Evolutionary conservation across 768 basidiomycete species (phyloP).

Genomic region (Clitopilus passeckerianus): DNA sequence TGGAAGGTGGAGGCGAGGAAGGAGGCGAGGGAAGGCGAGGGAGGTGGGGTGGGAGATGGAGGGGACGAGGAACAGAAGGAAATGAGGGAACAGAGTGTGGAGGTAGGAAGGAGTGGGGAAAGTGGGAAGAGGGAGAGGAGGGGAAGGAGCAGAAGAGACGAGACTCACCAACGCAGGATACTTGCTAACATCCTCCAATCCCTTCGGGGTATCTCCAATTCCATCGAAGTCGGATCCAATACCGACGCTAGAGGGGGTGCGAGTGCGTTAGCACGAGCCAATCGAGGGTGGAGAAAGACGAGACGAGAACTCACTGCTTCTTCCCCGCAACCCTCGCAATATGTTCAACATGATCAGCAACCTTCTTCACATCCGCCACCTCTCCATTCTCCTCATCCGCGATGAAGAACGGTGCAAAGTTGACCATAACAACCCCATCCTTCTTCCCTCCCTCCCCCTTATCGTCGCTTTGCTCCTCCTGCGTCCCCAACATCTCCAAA

Average conservation of each 20-base stretch:
- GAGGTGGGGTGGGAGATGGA: too few relatives aligned
- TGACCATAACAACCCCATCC: conserved; percentile 90
- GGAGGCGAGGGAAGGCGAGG: neutral
- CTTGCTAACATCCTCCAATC: conserved; percentile 87
- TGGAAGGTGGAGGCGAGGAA: neutral
- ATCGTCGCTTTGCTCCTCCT: too few relatives aligned
- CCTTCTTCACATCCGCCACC: conserved; percentile 57
- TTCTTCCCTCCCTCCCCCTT: too few relatives aligned
- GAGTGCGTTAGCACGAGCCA: too few relatives aligned
- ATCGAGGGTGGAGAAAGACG: too few relatives aligned
- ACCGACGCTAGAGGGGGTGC: conserved; percentile 81
- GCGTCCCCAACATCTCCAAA: conserved; percentile 57
- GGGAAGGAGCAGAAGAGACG: neutral
- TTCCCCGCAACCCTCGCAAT: conserved; percentile 71
- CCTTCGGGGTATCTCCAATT: conserved; percentile 59
- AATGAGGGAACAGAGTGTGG: too few relatives aligned
- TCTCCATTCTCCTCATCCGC: conserved; percentile 39
- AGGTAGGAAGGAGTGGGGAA: too few relatives aligned
- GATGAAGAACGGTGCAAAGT: conserved; percentile 73
- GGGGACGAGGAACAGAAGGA: too few relatives aligned
- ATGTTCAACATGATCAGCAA: conserved; percentile 90
- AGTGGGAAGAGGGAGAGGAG: too few relatives aligned
- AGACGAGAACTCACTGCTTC: conserved; percentile 50
- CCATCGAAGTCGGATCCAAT: conserved; percentile 82
- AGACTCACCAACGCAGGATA: conserved; percentile 68